Evolutionary conservation across 2,329 filamentous ascomycete species (phyloP).

Genomic region (Fusarium liriodendri): DNA sequence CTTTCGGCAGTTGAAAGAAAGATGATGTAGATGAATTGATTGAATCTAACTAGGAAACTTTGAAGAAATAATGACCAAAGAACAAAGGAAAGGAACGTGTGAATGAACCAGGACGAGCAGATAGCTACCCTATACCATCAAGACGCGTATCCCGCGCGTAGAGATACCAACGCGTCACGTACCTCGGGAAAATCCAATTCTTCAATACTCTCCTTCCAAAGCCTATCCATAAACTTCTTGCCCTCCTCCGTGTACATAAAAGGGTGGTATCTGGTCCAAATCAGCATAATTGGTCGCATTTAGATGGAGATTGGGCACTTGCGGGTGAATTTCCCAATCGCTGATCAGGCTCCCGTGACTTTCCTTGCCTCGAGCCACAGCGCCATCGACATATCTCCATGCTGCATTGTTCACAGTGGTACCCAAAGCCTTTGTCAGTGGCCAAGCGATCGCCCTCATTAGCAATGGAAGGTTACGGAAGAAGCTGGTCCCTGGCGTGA

Average conservation of each 20-base stretch:
- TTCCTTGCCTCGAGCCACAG: slow-evolving; percentile 11
- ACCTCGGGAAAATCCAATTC: slow-evolving; percentile 11
- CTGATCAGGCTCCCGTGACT: slow-evolving; percentile 15
- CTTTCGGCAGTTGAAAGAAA: not conserved
- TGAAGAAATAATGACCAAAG: not conserved
- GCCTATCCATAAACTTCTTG: not conserved
- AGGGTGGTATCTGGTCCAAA: not conserved
- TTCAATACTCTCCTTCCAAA: slow-evolving; percentile 20
- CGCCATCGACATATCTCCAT: slow-evolving; percentile 17
- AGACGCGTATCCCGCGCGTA: not conserved
- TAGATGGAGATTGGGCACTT: not conserved
- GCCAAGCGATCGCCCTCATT: not conserved
- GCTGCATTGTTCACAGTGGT: slow-evolving; percentile 7
- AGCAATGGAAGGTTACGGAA: not conserved
- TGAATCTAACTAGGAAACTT: not conserved
- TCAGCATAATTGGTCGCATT: not conserved
- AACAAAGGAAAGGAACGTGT: not conserved
- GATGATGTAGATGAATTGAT: not conserved
- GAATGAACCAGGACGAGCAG: not conserved
- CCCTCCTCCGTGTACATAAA: slow-evolving; percentile 14
- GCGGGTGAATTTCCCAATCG: slow-evolving; percentile 18
- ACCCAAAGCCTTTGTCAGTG: slow-evolving; percentile 6
- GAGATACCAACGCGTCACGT: not conserved
- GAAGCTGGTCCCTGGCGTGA: slow-evolving; percentile 3
- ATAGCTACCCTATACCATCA: not conserved